Percentiles rank a stretch among this genome's conserved stretches.
Conservation (phyloP, 106 monocot genomes). For the Phalaenopsis aphrodite region DNA sequence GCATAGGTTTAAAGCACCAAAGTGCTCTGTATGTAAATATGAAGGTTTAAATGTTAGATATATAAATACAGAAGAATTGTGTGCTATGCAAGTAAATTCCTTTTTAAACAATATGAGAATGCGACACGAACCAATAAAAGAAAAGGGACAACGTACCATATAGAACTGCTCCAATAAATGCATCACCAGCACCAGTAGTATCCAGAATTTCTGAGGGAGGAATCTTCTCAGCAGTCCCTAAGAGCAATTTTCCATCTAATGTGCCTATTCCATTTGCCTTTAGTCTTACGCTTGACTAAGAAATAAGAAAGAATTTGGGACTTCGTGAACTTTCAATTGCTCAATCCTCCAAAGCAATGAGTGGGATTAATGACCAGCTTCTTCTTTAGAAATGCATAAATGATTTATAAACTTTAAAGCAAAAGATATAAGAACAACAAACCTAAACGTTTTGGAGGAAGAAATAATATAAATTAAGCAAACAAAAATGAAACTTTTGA, state of each 20-base stretch:
- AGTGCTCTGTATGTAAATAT: no score
- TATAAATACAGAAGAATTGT: no score
- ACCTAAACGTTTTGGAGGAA: not conserved
- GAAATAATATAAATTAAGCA: not conserved
- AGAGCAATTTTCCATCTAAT: conserved; percentile 48
- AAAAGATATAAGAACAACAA: not conserved
- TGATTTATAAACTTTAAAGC: not conserved
- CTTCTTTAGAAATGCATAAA: conserved; percentile 1
- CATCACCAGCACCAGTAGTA: conserved; percentile 91
- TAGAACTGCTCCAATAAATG: conserved; percentile 68
- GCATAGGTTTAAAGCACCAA: no score
- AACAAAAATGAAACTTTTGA: not conserved
- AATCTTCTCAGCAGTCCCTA: conserved; percentile 67
- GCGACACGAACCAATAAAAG: not conserved
- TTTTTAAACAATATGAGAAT: not conserved
- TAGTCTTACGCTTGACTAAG: conserved; percentile 45
- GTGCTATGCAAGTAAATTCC: no score
- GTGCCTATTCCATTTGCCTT: conserved; percentile 62
- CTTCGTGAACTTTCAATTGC: not conserved
- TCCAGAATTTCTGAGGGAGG: conserved; percentile 62
- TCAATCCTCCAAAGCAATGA: not conserved
- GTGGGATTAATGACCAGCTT: not conserved
- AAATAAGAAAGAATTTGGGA: conserved; percentile 3
- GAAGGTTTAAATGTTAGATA: no score
- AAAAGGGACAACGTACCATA: conserved; percentile 33